Evolutionary conservation across 2,329 filamentous ascomycete genomes (phyloP), one percentile per base, ranked within the genome.

Genomic region (Penicillium sp.): DNA sequence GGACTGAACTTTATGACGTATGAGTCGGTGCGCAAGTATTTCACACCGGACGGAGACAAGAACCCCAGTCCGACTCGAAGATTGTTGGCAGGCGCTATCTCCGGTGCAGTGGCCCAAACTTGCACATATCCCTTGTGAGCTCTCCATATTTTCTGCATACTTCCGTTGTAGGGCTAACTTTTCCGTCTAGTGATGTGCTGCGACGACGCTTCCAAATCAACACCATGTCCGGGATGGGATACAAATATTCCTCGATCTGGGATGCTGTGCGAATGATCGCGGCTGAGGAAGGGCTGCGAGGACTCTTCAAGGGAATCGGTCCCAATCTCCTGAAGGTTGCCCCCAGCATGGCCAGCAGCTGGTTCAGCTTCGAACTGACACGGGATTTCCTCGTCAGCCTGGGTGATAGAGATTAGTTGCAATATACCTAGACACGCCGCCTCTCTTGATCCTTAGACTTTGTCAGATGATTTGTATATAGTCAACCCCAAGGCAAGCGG

Each of bases 1-100:
- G 94, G 94, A 35, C 79, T 99, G 48, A 99, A 99, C 72, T 99
- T 99, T 72, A 97, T 97, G 91, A 90, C 90, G 5, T 99, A 99
- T 74, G 94, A 99, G 72, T 87, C 87, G 44, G 87, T 92, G 52
- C 86, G 94, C 54, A 85, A 86, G 64, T 86, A 87, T 61, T 80
- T 99, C 61, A 99, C 94, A 0, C 87, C 86, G 1, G 90, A 95
- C 46, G 94, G 94, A 40, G 86, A 96, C 57, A 82, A 88, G 66
- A 90, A 95, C 60, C 94, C 94, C 0, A 85, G 79, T 55, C 83
- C 90, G 1, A 71, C 83, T 47, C 85, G 92, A 48, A 99, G 97
- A 69, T 79, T 99, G 38, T 81, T 86, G 25, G 92, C 94, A 4
- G 94, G 94, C 51, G 94, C 94, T 13, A 84, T 97, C 46, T 96